These are phyloP conservation scores for Castanopsis chinensis DNA, from an alignment of 306 rosid species.

Conservation along the genomic window DNA sequence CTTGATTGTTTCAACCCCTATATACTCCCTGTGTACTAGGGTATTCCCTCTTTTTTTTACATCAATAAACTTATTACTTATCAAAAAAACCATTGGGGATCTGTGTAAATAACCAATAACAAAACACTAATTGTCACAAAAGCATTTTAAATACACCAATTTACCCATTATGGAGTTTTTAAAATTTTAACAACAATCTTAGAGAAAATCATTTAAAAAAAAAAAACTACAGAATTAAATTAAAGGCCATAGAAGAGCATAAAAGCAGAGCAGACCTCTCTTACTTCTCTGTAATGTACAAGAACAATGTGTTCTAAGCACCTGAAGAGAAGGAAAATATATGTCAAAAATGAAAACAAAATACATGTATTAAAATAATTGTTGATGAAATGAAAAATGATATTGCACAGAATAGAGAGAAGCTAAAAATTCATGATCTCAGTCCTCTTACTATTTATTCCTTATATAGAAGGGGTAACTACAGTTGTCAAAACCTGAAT, in stretches of 20 bases:
- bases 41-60: too few relatives aligned
- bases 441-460: too few relatives aligned
- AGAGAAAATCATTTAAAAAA: neutral
- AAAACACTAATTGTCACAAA: neutral
- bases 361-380: neutral
- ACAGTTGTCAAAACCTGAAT: too few relatives aligned
- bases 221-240: neutral
- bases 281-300: slow-evolving; percentile 69
- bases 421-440: too few relatives aligned
- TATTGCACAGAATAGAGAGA: too few relatives aligned
- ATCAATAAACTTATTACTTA: too few relatives aligned
- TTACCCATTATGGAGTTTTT: neutral
- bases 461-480: neutral
- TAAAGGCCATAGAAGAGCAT: slow-evolving; percentile 5
- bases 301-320: slow-evolving; percentile 70
- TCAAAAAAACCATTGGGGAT: neutral
- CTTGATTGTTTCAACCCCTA: too few relatives aligned
- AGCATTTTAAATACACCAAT: neutral
- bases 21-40: too few relatives aligned
- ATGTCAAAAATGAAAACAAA: neutral
- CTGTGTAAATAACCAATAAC: neutral
- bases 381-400: too few relatives aligned
- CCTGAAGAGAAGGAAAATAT: slow-evolving; percentile 41
- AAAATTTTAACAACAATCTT: neutral
- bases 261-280: slow-evolving; percentile 45